Evolutionary conservation across 306 rosid species (phyloP), one percentile per base, ranked within the genome.

Genomic region (Cucumis melo): DNA sequence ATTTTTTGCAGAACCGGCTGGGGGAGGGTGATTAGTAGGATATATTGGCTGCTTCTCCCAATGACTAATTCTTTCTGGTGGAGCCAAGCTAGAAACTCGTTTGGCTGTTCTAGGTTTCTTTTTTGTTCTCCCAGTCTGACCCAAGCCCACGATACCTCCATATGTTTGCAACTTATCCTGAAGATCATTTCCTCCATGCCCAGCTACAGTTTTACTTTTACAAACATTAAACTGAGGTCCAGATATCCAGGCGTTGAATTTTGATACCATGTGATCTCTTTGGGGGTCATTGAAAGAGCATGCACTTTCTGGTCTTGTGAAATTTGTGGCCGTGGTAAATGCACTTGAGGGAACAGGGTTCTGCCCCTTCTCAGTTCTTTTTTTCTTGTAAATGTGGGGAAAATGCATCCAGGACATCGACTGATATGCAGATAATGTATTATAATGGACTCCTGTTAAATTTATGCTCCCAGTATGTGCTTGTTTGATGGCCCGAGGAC

Each of bases 41-140:
- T 51, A 77, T 63, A 79, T 78, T 65, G 48, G 55, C 64, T 75
- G 77, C 68, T 78, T 54, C 56, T 76, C 78, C 80, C 55, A 77
- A 66, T 65, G 77, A 64, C 76, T 65, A 39, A 80, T 58, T 77
- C 73, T 86, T 73, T 71, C 83, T 65, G 81, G 79, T 67, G 88
- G 81, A 81, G 83, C 74, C 58, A 19, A 76, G 73, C 77, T 77
- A 62, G 83, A 82, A 65, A 74, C 78, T 77, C 78, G 86, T 34
- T 78, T 65, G 56, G 84, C 78, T 82, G 70, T 78, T 81, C 80
- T 86, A 36, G 97, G 82, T 86, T 90, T 90, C 80, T 83, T 90
- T 83, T 81, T 87, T 74, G 78, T 76, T 77, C 56, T 78, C 79
- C 78, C 73, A 9, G 59, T 82, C 83, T 80, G 79, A 78, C 78